phyloP scores from a whole-genome alignment of 2,329 filamentous ascomycete species.

The Fonsecaea erecta region DNA sequence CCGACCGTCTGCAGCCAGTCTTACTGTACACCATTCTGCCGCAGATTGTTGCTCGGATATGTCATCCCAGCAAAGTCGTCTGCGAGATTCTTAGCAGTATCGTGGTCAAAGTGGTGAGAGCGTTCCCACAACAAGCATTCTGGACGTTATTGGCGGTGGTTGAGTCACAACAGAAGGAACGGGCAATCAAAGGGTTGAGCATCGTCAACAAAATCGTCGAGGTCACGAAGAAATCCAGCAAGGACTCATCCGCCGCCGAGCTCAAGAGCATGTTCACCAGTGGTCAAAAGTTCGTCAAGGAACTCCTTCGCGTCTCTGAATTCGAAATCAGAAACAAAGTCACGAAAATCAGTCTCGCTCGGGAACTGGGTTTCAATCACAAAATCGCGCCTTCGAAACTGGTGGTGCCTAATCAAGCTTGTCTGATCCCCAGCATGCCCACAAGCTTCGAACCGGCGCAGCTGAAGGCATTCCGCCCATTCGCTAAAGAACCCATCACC shows the following conservation, averaged over 20 bases:
- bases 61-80: conserved; percentile 78
- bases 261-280: conserved; percentile 73
- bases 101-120: conserved; percentile 80
- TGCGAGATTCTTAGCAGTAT: conserved; percentile 78
- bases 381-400: conserved; percentile 80
- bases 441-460: conserved; percentile 69
- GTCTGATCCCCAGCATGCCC: conserved; percentile 81
- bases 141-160: conserved; percentile 90
- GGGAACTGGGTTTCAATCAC: conserved; percentile 81
- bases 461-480: conserved; percentile 76
- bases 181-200: conserved; percentile 59
- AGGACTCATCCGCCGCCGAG: conserved; percentile 56
- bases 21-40: conserved; percentile 70
- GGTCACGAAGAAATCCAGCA: conserved; percentile 51
- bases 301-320: conserved; percentile 79
- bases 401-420: conserved; percentile 86
- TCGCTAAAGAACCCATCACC: conserved; percentile 82
- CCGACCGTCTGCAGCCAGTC: conserved; percentile 56
- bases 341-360: conserved; percentile 73
- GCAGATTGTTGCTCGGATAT: conserved; percentile 94
- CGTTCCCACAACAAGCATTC: conserved; percentile 87
- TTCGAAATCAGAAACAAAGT: conserved; percentile 74
- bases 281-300: conserved; percentile 81
- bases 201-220: conserved; percentile 50
- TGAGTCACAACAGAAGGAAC: conserved; percentile 75